phyloP scores from a whole-genome alignment of 495 filamentous ascomycete genomes.

The Cercophora scortea region DNA sequence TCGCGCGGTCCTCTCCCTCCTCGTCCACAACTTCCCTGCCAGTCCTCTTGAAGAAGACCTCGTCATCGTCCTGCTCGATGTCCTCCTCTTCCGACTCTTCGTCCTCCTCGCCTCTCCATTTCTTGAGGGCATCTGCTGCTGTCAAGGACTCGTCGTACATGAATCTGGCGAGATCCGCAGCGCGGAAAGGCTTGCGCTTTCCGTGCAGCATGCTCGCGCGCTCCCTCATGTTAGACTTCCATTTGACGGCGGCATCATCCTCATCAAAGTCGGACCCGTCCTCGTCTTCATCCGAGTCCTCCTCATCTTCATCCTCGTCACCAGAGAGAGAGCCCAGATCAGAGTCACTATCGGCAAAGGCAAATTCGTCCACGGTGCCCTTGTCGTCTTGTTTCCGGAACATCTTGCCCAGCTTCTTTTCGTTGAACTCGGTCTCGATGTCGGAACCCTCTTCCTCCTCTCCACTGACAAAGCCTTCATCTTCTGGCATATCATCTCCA shows the following conservation, averaged over 20 bases:
- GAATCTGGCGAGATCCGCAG: constrained; percentile 70
- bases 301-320: constrained; percentile 53
- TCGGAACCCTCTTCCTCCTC: constrained; percentile 50
- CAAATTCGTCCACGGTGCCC: constrained; percentile 52
- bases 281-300: constrained; percentile 39
- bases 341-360: constrained; percentile 94
- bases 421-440: constrained; percentile 46
- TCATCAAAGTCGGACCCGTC: constrained; percentile 47
- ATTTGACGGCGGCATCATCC: constrained; percentile 59
- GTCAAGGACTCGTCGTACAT: constrained; percentile 81
- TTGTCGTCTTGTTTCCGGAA: constrained; percentile 39
- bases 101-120: constrained; percentile 74
- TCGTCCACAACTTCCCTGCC: constrained; percentile 58
- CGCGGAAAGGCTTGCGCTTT: constrained; percentile 59
- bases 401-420: constrained; percentile 47
- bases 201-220: constrained; percentile 66
- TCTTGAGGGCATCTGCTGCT: constrained; percentile 63
- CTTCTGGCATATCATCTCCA: constrained; percentile 44
- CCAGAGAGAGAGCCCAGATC: constrained; percentile 87
- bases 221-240: constrained; percentile 81
- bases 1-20: constrained; percentile 59
- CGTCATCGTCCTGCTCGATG: constrained; percentile 59
- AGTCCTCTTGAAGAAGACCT: constrained; percentile 72
- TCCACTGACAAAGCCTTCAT: constrained; percentile 56
- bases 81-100: constrained; percentile 40